phyloP scores from a whole-genome alignment of 257 asterid genomes.

The Datura wrightii region DNA sequence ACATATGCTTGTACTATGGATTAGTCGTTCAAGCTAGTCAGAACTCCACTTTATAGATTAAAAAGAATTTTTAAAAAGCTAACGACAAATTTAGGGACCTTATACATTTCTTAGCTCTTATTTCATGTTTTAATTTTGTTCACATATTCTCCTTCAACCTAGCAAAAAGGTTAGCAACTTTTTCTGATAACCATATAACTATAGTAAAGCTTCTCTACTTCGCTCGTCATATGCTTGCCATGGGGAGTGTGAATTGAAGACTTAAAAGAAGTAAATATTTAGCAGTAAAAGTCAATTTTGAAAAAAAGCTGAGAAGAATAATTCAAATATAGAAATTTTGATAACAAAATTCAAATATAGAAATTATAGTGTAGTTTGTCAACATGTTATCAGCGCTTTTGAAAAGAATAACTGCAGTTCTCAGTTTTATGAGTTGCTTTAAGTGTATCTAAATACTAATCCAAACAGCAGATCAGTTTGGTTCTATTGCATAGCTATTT shows the following conservation, averaged over 20 bases:
- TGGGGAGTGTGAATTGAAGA: background rate
- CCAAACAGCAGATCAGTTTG: background rate
- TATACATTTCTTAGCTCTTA: background rate
- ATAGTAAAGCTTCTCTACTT: background rate
- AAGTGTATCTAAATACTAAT: background rate
- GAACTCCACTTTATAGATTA: background rate
- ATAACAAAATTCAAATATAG: background rate
- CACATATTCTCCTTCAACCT: background rate
- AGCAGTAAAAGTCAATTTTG: background rate
- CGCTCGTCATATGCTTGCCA: background rate
- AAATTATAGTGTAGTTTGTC: background rate
- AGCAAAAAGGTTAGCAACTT: background rate
- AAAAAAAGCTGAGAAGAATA: background rate
- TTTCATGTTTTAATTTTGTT: background rate
- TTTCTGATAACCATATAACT: background rate
- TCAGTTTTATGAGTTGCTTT: background rate
- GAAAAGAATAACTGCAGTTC: background rate
- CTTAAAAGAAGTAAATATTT: background rate
- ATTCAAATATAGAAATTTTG: background rate
- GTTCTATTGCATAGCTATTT: too few species aligned
- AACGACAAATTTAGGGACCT: background rate
- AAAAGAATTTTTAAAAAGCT: background rate
- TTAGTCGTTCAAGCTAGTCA: background rate
- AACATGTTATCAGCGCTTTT: background rate
- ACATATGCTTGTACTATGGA: background rate